Conservation (phyloP, 108 stramenopile species). For the Bacterosira constricta region DNA sequence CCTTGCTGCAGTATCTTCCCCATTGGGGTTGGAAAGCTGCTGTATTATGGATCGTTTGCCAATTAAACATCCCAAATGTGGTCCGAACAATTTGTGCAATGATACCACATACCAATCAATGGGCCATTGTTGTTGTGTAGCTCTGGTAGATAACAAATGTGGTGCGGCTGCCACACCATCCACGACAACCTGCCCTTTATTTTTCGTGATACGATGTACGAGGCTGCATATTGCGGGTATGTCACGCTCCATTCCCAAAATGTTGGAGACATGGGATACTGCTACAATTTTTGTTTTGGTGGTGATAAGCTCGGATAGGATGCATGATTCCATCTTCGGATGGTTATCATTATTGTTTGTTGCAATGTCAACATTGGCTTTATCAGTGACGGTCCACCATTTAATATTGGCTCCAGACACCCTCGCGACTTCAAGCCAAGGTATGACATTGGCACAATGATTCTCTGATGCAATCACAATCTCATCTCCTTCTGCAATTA, state of each 20-base stretch:
- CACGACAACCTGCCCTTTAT: conserved; percentile 67
- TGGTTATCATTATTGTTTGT: not conserved
- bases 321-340: conserved; percentile 11
- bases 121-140: conserved; percentile 31
- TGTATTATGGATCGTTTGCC: conserved; percentile 22
- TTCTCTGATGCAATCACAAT: conserved; percentile 81
- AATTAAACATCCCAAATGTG: conserved; percentile 73
- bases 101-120: conserved; percentile 85
- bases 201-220: conserved; percentile 38
- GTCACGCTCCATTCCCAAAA: conserved; percentile 74
- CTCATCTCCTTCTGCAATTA: conserved; percentile 59
- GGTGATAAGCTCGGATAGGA: conserved; percentile 55
- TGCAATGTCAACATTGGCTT: not conserved
- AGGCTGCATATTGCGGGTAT: conserved; percentile 37
- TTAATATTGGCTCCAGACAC: conserved; percentile 53
- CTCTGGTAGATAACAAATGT: conserved; percentile 53
- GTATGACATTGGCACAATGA: conserved; percentile 77
- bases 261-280: conserved; percentile 81
- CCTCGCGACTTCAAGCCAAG: conserved; percentile 70
- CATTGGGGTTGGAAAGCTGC: conserved; percentile 1
- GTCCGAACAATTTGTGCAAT: conserved; percentile 82
- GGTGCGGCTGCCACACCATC: conserved; percentile 89
- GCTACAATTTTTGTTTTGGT: conserved; percentile 65
- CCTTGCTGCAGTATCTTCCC: not conserved
- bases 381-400: conserved; percentile 60